Conservation (phyloP, 257 asterid species). For the Knoxia roxburghii region DNA sequence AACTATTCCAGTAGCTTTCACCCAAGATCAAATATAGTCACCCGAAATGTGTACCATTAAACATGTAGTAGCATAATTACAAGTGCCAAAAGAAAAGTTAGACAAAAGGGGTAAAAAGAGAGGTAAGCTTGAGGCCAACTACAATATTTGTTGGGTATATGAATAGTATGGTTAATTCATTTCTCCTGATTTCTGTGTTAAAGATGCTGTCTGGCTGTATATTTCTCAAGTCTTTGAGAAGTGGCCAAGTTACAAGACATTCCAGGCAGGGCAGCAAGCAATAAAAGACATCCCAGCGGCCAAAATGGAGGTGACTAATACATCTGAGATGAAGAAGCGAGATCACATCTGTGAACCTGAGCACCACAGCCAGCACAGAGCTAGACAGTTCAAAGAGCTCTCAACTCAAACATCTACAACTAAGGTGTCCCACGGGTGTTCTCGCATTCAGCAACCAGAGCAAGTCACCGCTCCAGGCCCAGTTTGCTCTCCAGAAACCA, state of each 20-base stretch:
- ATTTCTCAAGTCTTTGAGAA: background rate
- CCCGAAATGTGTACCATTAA: background rate
- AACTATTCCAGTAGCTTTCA: background rate
- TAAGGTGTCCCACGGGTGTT: conserved; percentile 1
- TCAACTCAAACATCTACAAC: conserved; percentile 1
- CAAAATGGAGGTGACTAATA: too few relatives aligned
- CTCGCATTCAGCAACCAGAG: conserved; percentile 12
- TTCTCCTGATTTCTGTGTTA: too few relatives aligned
- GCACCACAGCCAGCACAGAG: background rate
- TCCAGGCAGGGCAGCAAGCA: background rate
- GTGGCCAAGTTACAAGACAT: background rate
- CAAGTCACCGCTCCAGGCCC: conserved; percentile 22
- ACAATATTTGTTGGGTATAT: too few relatives aligned
- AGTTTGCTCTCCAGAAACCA: conserved; percentile 15
- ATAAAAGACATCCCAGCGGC: too few relatives aligned
- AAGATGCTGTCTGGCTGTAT: background rate
- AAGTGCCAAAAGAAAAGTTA: background rate
- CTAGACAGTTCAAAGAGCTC: background rate
- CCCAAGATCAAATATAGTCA: background rate
- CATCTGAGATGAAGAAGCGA: background rate
- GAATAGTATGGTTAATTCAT: background rate
- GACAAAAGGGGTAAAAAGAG: too few relatives aligned
- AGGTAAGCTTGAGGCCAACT: too few relatives aligned
- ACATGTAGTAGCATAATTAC: background rate
- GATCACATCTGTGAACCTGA: background rate